Evolutionary conservation across 306 rosid species (phyloP).

Genomic region (Citrullus mucosospermus): DNA sequence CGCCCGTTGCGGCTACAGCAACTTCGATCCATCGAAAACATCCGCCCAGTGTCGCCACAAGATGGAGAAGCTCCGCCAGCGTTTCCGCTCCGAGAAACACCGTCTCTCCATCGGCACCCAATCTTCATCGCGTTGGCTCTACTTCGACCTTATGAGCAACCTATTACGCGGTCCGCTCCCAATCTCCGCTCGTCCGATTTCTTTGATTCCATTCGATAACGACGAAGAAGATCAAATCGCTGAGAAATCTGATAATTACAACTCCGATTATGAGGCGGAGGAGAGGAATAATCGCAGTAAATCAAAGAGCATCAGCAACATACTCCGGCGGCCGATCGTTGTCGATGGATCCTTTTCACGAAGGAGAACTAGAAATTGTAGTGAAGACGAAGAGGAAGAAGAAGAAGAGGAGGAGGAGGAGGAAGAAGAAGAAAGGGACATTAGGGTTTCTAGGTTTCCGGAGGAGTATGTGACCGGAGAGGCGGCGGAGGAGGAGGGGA

Average conservation of each 20-base stretch:
- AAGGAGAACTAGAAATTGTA: not conserved
- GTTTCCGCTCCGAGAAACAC: slow-evolving; percentile 52
- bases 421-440: not conserved
- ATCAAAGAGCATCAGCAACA: slow-evolving; percentile 32
- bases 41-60: slow-evolving; percentile 80
- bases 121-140: slow-evolving; percentile 38
- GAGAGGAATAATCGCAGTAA: slow-evolving; percentile 12
- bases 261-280: not conserved
- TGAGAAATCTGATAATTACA: not conserved
- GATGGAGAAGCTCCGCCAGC: slow-evolving; percentile 92
- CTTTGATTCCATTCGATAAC: not conserved
- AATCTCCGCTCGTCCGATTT: slow-evolving; percentile 42
- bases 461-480: not conserved
- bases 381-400: not conserved
- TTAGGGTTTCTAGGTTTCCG: slow-evolving; percentile 10
- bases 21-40: slow-evolving; percentile 45
- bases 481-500: not conserved
- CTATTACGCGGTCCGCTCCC: slow-evolving; percentile 78
- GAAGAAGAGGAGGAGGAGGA: not conserved
- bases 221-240: not conserved
- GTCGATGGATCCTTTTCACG: slow-evolving; percentile 13
- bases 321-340: slow-evolving; percentile 18
- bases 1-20: slow-evolving; percentile 62
- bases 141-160: slow-evolving; percentile 53
- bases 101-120: slow-evolving; percentile 8